Evolutionary conservation across 371 early-diverging fungal genomes (phyloP).

Genomic region (Cladochytrium tenue): DNA sequence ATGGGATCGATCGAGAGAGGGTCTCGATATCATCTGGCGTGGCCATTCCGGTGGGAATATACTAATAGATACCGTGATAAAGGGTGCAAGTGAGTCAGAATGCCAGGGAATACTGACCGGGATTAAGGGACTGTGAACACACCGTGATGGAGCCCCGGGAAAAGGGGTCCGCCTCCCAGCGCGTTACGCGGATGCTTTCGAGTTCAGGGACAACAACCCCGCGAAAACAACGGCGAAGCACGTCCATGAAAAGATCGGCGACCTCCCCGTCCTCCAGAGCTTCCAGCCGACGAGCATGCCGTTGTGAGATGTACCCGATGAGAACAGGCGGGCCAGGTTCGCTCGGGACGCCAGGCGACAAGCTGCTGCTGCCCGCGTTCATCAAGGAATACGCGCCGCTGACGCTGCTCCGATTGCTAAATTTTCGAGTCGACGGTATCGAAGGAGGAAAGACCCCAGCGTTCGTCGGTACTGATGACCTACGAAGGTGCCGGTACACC

Average conservation of each 20-base stretch:
- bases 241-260: conserved; percentile 11
- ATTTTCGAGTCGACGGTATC: no score
- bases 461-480: not conserved
- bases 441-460: not conserved
- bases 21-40: conserved; percentile 18
- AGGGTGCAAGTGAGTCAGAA: not conserved
- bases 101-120: not conserved
- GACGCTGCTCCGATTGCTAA: no score
- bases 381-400: not conserved
- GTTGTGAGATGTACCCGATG: conserved; percentile 19
- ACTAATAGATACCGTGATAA: not conserved
- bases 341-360: not conserved
- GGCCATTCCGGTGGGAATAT: conserved; percentile 8
- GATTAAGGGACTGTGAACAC: conserved; percentile 3
- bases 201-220: conserved; percentile 13
- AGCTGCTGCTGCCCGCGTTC: not conserved
- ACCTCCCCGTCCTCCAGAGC: conserved; percentile 24
- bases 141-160: conserved; percentile 20
- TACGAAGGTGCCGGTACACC: conserved; percentile 7
- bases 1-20: conserved; percentile 12
- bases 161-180: conserved; percentile 27
- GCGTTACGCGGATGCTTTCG: conserved; percentile 14
- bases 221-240: conserved; percentile 19
- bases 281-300: conserved; percentile 19
- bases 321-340: conserved; percentile 20